phyloP scores from a whole-genome alignment of 78 protist genomes.

The Planoprotostelium fungivorum region DNA sequence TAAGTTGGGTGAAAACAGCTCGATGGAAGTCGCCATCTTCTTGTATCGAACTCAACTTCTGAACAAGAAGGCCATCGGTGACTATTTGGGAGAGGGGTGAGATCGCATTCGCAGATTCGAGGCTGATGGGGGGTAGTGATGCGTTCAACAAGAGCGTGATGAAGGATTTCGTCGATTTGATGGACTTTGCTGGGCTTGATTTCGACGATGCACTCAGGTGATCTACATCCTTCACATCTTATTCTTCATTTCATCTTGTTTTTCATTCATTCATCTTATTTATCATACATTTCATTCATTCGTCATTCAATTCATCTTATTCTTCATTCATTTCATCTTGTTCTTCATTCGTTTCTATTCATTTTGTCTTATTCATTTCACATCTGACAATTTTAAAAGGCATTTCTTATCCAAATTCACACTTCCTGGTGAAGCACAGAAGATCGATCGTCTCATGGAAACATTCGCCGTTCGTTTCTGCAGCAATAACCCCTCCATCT shows the following conservation, averaged over 20 bases:
- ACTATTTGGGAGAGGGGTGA: conserved; percentile 46
- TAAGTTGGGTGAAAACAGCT: conserved; percentile 18
- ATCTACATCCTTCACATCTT: no score
- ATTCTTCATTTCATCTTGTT: no score
- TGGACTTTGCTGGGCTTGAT: conserved; percentile 67
- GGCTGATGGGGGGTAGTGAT: conserved; percentile 5
- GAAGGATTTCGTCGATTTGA: conserved; percentile 77
- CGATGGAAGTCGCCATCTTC: conserved; percentile 35
- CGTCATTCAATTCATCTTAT: conserved; percentile 96
- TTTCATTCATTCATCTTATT: no score
- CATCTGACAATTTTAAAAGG: conserved; percentile 21
- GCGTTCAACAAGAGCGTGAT: conserved; percentile 70
- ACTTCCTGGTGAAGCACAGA: conserved; percentile 97
- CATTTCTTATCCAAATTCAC: conserved; percentile 71
- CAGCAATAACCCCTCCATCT: conserved; percentile 46
- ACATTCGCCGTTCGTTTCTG: conserved; percentile 86
- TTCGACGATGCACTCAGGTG: conserved; percentile 82
- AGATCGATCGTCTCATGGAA: conserved; percentile 93
- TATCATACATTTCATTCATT: no score
- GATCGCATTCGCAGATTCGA: background rate
- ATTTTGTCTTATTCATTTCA: background rate
- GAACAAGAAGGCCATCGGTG: conserved; percentile 59
- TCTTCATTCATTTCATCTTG: background rate
- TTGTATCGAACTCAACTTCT: conserved; percentile 39
- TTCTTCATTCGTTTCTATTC: background rate